Evolutionary conservation across 1,284 basidiomycete genomes (phyloP), one percentile per base, ranked within the genome.

Genomic region (Rhodotorula sp.): DNA sequence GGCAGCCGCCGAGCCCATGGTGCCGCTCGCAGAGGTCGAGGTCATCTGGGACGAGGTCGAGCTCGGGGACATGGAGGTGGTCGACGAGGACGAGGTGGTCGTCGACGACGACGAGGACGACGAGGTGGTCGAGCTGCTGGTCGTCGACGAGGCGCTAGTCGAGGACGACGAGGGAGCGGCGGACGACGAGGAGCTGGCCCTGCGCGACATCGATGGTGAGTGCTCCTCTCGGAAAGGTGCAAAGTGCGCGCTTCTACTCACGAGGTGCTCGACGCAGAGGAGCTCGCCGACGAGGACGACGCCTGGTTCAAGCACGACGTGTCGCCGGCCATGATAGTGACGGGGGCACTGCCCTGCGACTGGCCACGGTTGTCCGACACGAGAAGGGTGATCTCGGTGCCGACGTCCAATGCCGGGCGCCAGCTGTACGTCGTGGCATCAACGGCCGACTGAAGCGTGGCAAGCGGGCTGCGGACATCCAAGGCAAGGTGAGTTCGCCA

Each of bases 371-470:
- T 61, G 68, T 81, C 80, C 61, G 72, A 71, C 60, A 81, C 70
- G 60, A 74, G 71, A 53, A 82, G 70, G 64, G 80, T 81, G 66
- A 80, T 73, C 59, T 71, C 71, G 54, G 80, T 80, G 55, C 80
- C 80, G 8, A 76, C 64, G 56, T 78, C 63, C 55, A 81, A 46
- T 77, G 80, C 76, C 69, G 80, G 79, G 59, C 60, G 77, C 81
- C 80, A 81, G 62, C 71, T 64, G 61, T 46, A 66, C 34, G 48
- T 17, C 23, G 57, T 57, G 55, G 34, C 34, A 19, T 53, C 63
- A 41, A 56, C 42, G 50, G 60, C 65, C 21, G 64, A 58, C 59
- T 61, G 60, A n/a, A 64, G 50, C 25, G 61, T 58, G 19, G 50
- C 69, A 61, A 64, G 68, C 34, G 61, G 61, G 34, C 60, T 61